Base-by-base conservation (phyloP, 345 rosid genomes). In the Iberis pinnata region DNA sequence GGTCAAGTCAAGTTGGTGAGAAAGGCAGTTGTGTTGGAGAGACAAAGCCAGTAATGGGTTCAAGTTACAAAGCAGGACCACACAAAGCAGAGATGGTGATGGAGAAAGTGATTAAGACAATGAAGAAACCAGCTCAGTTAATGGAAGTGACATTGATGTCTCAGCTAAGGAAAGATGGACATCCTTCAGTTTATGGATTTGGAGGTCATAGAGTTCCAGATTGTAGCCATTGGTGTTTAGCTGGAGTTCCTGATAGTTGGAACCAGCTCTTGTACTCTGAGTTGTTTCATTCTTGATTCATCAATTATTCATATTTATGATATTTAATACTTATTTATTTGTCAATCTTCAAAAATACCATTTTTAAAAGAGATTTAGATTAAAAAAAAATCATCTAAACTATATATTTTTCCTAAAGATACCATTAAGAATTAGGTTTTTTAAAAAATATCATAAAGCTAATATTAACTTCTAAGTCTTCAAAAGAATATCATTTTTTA, bases 1-100 rank as follows among this genome's bases (percentile, higher is more conserved):
- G 95, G 95, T 79, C 73, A 10, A 60, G 76, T n/a, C 26, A 74
- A 8, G 58, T 27, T 11, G 54, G 46, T 9, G n/a, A n/a, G n/a
- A 70, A 17, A 25, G 67, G 67, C 1, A 62, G 49, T 35, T 89
- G 97, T 24, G 36, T 41, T 4, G 76, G 71, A 31, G 75, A 76
- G 63, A 78, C 46, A 12, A 36, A 51, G 25, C 86, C 94, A 0
- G 5, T 64, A 2, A 22, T 4, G 2, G 82, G 76, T 35, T 18
- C 49, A 0, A 58, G 3, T 0, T 77, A 82, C 19, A 72, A 64
- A 2, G 84, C 66, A 9, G 78, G 83, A 2, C 53, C 63, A 9
- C 80, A 69, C 32, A 64, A 57, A 1, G 98, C 90, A 0, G 80
- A 82, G 33, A 0, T 64, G 18, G 70, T 70, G 35, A 19, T 59